Evolutionary conservation across 192 early-diverging fungal genomes (phyloP).

Genomic region (Linnemannia schmuckeri): DNA sequence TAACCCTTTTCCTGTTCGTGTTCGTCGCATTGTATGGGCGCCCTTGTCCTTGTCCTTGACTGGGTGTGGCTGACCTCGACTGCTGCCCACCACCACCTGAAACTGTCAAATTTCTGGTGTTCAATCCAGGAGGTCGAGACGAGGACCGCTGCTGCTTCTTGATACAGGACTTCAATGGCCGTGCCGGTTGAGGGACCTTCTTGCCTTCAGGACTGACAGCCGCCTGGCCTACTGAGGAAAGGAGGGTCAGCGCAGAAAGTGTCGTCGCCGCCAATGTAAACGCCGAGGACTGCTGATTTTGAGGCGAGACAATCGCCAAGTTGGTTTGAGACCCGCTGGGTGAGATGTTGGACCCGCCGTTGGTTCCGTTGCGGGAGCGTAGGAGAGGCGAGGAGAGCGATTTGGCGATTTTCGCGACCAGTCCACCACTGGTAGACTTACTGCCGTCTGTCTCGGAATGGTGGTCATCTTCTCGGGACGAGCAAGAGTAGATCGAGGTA

Average conservation of each 20-base stretch:
- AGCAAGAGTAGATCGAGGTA: neutral
- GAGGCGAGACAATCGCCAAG: neutral
- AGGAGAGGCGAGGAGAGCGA: slow-evolving; percentile 36
- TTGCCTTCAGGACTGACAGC: neutral
- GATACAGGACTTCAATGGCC: slow-evolving; percentile 40
- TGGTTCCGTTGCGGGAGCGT: neutral
- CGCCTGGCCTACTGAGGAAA: slow-evolving; percentile 33
- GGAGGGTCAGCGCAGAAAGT: slow-evolving; percentile 25
- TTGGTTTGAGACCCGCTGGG: slow-evolving; percentile 25
- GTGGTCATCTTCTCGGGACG: neutral
- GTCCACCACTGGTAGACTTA: neutral
- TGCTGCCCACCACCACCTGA: neutral
- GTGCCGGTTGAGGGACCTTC: neutral
- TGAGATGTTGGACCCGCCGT: neutral
- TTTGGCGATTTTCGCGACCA: slow-evolving; percentile 46
- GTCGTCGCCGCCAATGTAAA: slow-evolving; percentile 39
- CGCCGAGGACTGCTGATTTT: slow-evolving; percentile 33
- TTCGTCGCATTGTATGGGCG: neutral
- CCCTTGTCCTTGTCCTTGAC: neutral
- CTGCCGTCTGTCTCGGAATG: no score
- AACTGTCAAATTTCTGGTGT: neutral
- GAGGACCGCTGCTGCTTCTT: slow-evolving; percentile 4
- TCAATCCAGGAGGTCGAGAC: neutral
- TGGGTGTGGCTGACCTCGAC: neutral
- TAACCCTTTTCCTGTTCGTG: slow-evolving; percentile 22